Percentiles rank a stretch among this genome's conserved stretches.
phyloP scores from a whole-genome alignment of 805 yeast genomes.

The Candida sonorensis region DNA sequence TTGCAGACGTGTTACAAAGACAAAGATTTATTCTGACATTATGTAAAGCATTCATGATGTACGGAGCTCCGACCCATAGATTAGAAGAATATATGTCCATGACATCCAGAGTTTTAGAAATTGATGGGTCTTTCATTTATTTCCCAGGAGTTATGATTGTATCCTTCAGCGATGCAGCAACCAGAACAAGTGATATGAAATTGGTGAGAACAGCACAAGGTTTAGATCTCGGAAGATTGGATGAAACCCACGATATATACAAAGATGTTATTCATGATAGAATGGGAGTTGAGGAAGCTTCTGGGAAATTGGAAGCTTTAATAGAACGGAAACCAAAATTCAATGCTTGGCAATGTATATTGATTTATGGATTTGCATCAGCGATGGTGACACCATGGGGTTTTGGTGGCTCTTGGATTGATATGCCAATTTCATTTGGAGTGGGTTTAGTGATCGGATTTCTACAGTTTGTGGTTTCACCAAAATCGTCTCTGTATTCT shows the following conservation, averaged over 20 bases:
- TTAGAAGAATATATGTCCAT: slow-evolving; percentile 87
- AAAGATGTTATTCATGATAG: slow-evolving; percentile 87
- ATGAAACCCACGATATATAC: slow-evolving; percentile 76
- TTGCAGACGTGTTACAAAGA: slow-evolving; percentile 80
- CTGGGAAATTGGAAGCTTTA: slow-evolving; percentile 60
- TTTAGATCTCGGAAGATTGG: slow-evolving; percentile 72
- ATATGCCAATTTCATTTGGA: slow-evolving; percentile 75
- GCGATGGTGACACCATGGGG: slow-evolving; percentile 82
- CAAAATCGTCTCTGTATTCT: slow-evolving; percentile 73
- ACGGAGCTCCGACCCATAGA: slow-evolving; percentile 95
- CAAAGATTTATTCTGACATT: slow-evolving; percentile 79
- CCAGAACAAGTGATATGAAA: slow-evolving; percentile 92
- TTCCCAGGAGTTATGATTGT: slow-evolving; percentile 94
- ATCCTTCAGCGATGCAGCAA: slow-evolving; percentile 88
- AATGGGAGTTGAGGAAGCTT: slow-evolving; percentile 84
- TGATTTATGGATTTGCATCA: slow-evolving; percentile 75
- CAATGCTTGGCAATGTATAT: slow-evolving; percentile 70
- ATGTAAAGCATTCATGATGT: slow-evolving; percentile 86
- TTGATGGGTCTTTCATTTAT: slow-evolving; percentile 88
- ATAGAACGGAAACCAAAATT: slow-evolving; percentile 54
- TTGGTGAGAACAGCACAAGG: slow-evolving; percentile 85
- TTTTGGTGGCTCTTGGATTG: slow-evolving; percentile 83
- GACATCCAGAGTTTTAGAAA: slow-evolving; percentile 88
- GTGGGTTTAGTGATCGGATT: slow-evolving; percentile 80
- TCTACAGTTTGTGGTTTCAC: slow-evolving; percentile 73